A percentile compares a stretch with the other conserved stretches of the same genome.
Conservation (phyloP, 129 eudicot genomes). For the Tagetes erecta region DNA sequence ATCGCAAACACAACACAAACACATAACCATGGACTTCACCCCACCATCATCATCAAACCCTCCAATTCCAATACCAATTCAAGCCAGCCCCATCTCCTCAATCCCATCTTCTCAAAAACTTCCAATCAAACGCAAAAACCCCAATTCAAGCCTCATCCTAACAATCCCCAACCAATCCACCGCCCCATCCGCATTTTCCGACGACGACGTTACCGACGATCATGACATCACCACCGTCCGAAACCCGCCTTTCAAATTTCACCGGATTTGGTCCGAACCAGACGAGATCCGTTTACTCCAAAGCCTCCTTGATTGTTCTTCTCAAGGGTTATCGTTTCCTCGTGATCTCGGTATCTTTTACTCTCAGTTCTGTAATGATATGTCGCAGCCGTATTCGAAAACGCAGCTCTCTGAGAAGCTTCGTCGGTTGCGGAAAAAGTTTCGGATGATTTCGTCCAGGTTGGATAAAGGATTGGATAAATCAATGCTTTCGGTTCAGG, state of each 20-base stretch:
- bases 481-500: slow-evolving; percentile 53
- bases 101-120: slow-evolving; percentile 50
- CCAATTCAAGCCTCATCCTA: slow-evolving; percentile 25
- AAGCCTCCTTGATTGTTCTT: slow-evolving; percentile 48
- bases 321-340: slow-evolving; percentile 51
- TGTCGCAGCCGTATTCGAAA: slow-evolving; percentile 66
- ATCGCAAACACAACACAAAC: not conserved
- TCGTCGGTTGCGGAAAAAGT: slow-evolving; percentile 67
- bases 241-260: slow-evolving; percentile 60
- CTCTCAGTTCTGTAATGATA: slow-evolving; percentile 39
- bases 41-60: slow-evolving; percentile 39
- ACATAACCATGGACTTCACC: slow-evolving; percentile 63
- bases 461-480: slow-evolving; percentile 44
- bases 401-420: slow-evolving; percentile 82
- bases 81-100: slow-evolving; percentile 33
- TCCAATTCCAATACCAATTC: slow-evolving; percentile 25
- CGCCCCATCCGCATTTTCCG: not conserved
- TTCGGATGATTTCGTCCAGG: slow-evolving; percentile 54
- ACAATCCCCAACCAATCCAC: slow-evolving; percentile 30
- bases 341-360: slow-evolving; percentile 56
- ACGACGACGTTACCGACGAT: not conserved
- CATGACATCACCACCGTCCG: not conserved
- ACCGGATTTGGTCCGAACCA: slow-evolving; percentile 74
- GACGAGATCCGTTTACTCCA: slow-evolving; percentile 81
- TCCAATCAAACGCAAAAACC: slow-evolving; percentile 77